phyloP scores from a whole-genome alignment of 1,284 basidiomycete genomes.

The Boletellus sp. region DNA sequence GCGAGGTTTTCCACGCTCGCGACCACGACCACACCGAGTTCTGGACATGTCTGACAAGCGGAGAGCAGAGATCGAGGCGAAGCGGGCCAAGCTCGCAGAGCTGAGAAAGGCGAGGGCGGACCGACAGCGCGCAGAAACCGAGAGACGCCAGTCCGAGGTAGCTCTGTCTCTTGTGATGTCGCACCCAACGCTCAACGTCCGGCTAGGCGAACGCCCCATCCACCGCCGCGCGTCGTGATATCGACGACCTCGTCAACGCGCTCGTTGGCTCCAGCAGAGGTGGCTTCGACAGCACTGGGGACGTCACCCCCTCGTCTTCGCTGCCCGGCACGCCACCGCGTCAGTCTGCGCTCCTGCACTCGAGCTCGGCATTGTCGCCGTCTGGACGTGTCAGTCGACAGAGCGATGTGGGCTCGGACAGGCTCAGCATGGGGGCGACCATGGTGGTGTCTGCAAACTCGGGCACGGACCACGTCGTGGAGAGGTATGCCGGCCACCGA shows the following conservation, averaged over 20 bases:
- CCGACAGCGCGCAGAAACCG: conserved; percentile 58
- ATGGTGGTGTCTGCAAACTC: conserved; percentile 49
- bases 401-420: conserved; percentile 59
- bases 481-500: conserved; percentile 45
- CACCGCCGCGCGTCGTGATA: conserved; percentile 47
- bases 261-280: conserved; percentile 44
- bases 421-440: conserved; percentile 43
- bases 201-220: conserved; percentile 33
- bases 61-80: conserved; percentile 86
- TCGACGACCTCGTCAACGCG: conserved; percentile 65
- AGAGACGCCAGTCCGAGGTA: conserved; percentile 50
- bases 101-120: conserved; percentile 71
- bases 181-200: not conserved
- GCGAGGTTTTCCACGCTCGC: conserved; percentile 20
- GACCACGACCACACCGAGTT: conserved; percentile 14
- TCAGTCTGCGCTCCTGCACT: conserved; percentile 43
- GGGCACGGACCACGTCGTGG: conserved; percentile 62
- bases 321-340: conserved; percentile 68
- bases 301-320: conserved; percentile 62
- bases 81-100: conserved; percentile 84
- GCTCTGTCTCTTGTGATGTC: not conserved
- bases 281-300: conserved; percentile 45
- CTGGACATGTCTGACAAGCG: conserved; percentile 46
- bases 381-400: conserved; percentile 64
- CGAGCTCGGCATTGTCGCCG: conserved; percentile 40